Base-by-base conservation (phyloP, 352 stramenopile species). In the Peronospora destructor region DNA sequence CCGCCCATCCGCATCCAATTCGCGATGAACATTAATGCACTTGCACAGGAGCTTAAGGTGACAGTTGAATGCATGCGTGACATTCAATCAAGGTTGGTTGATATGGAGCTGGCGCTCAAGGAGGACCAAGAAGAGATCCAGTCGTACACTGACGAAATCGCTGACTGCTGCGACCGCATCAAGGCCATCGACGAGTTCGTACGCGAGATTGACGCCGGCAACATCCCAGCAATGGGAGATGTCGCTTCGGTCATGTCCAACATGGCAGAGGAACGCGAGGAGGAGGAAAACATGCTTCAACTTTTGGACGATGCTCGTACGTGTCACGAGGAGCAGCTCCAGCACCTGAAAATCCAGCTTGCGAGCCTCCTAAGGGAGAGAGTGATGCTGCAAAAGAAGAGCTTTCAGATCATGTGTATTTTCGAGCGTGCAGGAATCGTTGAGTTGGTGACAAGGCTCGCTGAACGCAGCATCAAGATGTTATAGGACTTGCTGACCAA, bases 161-260 rank as follows among this genome's bases (percentile, higher is more conserved):
- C 56, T 29, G 64, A 73, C 53, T 73, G 64, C 43, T 52, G 49
- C 49, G 64, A 73, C 28, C 59, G 64, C 35, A 53, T 73, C 34
- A 47, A 61, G 28, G 64, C 64, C 43, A 69, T 73, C 12, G 64
- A 73, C 43, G 59, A 69, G 41, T 69, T 73, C 14, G 56, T 73
- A 38, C 30, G 46, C 10, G 64, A 73, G 17, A 42, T 73, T 16
- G 16, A 59, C 14, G 56, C 49, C 10, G 64, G 60, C 25, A 59
- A 61, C 42, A 37, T 73, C 11, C 56, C 53, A 1, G 40, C 49
- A 8, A 58, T 73, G n/a, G 12, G 17, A 14, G 60, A 73, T 30
- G 42, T 57, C 10, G 44, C 45, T 11, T 49, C 53, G 0, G 53
- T 62, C 17, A 33, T 68, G 36, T 28, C 32, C 1, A 56, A 73